Conservation (phyloP, 257 asterid species). For the Anisodus acutangulus region DNA sequence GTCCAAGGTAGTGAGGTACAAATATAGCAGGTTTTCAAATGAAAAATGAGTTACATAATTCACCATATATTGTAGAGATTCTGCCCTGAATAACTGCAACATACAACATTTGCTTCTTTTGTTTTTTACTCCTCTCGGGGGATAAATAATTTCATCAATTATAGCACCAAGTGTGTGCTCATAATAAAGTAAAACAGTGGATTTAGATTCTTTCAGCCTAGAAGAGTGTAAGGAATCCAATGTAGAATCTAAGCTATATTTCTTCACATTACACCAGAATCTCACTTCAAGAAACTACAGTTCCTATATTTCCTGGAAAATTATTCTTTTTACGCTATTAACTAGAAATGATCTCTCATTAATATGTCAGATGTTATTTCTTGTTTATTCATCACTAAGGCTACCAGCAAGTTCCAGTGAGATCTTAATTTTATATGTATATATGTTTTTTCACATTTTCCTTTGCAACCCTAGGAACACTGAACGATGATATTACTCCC, state of each 20-base stretch:
- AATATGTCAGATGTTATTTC: neutral
- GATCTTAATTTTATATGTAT: conserved; percentile 1
- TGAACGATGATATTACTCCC: neutral
- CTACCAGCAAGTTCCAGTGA: neutral
- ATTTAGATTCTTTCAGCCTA: neutral
- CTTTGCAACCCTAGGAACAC: neutral
- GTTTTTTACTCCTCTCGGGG: conserved; percentile 6
- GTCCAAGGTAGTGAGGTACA: neutral
- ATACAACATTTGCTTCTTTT: neutral
- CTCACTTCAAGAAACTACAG: neutral
- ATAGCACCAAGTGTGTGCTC: conserved; percentile 11
- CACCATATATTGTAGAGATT: conserved; percentile 6
- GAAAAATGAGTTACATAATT: conserved; percentile 3
- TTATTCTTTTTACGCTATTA: neutral
- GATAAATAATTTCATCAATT: neutral
- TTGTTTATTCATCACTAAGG: neutral
- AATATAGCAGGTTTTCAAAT: conserved; percentile 5
- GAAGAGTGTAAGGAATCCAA: neutral
- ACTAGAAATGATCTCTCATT: no score
- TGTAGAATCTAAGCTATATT: neutral
- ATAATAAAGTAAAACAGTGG: neutral
- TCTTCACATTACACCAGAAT: neutral
- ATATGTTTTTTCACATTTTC: neutral
- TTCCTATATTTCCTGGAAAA: neutral
- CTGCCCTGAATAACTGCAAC: neutral